Evolutionary conservation across 1,139 yeast genomes (phyloP).

Genomic region (Candida pseudoviswanathii): DNA sequence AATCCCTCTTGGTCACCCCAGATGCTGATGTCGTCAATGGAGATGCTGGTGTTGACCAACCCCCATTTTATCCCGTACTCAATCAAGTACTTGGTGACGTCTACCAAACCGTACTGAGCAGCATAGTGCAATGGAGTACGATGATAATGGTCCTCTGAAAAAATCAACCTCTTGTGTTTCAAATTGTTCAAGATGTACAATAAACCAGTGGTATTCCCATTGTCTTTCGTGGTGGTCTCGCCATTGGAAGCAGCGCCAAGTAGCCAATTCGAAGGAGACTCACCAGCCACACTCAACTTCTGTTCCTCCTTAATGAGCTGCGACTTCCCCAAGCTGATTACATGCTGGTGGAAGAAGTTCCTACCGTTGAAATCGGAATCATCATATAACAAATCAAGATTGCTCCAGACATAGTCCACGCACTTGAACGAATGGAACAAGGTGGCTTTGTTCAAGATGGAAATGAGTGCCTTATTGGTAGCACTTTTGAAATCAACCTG

Average conservation of each 20-base stretch:
- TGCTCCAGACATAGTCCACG: constrained; percentile 53
- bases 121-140: constrained; percentile 92
- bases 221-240: constrained; percentile 17
- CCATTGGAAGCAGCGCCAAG: constrained; percentile 19
- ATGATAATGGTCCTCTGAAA: constrained; percentile 71
- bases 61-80: constrained; percentile 38
- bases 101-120: constrained; percentile 80
- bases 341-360: constrained; percentile 81
- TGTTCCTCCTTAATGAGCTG: constrained; percentile 29
- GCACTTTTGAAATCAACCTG: constrained; percentile 19
- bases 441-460: constrained; percentile 68
- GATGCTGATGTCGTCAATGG: constrained; percentile 57
- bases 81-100: constrained; percentile 59
- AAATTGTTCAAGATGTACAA: constrained; percentile 30
- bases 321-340: constrained; percentile 72
- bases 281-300: constrained; percentile 33
- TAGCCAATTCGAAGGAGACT: constrained; percentile 27
- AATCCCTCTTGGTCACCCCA: constrained; percentile 88
- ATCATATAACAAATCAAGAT: constrained; percentile 42
- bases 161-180: constrained; percentile 47
- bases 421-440: constrained; percentile 52
- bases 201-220: constrained; percentile 25
- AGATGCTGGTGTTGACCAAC: constrained; percentile 37
- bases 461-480: constrained; percentile 47
- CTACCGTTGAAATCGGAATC: constrained; percentile 77